Evolutionary conservation across 352 stramenopile species (phyloP), one percentile per base, ranked within the genome.

Genomic region (Phytophthora palmivora): DNA sequence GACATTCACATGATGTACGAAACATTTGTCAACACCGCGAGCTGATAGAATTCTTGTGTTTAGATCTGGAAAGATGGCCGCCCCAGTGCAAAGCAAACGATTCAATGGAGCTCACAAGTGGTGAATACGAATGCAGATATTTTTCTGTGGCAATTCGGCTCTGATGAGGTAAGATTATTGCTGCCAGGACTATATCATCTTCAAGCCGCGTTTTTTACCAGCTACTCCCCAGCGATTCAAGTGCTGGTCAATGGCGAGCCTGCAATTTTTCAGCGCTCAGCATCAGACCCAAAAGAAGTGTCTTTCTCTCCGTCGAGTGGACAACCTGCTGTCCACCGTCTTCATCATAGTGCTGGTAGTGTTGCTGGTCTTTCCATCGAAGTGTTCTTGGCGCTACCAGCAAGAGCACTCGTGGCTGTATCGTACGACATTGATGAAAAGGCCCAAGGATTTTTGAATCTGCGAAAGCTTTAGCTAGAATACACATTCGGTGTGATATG

Each of bases 21-120:
- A 50, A 10, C 8, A n/a, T 44, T 55, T 51, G 38, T 19, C 7
- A 7, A 34, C 15, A 4, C 10, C 4, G 16, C 43, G 22, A 42
- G 1, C 16, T 41, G 18, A 54, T 16, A 21, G 3, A 7, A 21
- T 22, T 21, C 26, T 54, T 41, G n/a, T 44, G n/a, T 32, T 32
- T 16, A 92, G 84, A 88, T 93, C 38, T 93, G 84, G 84, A 93
- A 93, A 53, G 53, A 78, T 47, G 82, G 79, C 0, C 54, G 68
- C 1, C 78, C 79, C 1, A 91, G 55, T 32, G 9, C 49, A 3
- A 78, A 74, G 48, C 82, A 88, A 49, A 89, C 78, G 14, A 74
- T 93, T 14, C n/a, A 54, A 14, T 93, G 84, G 84, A 83, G 59
- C 26, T 67, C 79, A n/a, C 79, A 91, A 52, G 72, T 82, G 5